Conservation (phyloP, 495 filamentous ascomycete genomes). For the Hypomontagnella monticulosa region DNA sequence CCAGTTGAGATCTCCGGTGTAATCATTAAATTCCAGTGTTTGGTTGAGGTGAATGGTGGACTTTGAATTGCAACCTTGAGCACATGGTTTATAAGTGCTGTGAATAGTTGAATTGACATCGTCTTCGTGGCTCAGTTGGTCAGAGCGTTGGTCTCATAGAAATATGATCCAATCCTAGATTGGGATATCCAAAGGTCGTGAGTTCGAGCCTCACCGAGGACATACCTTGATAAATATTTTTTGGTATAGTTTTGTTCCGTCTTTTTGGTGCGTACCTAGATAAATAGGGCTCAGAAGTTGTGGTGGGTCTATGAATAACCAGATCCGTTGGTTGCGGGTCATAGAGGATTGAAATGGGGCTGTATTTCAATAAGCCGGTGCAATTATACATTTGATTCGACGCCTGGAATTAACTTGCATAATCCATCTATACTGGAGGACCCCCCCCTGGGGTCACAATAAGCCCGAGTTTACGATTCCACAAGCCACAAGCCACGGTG, state of each 20-base stretch:
- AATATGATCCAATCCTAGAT: slow-evolving; percentile 11
- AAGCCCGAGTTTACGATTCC: too few species aligned
- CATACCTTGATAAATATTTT: background rate
- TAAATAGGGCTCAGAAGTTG: background rate
- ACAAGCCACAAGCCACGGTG: too few species aligned
- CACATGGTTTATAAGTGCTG: background rate
- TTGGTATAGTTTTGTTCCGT: background rate
- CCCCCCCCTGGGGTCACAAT: too few species aligned
- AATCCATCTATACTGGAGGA: background rate
- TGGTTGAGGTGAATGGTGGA: background rate
- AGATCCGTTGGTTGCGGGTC: too few species aligned
- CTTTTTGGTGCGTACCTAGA: background rate
- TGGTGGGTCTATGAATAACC: background rate
- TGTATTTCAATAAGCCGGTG: too few species aligned
- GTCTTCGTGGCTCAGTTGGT: slow-evolving; percentile 10
- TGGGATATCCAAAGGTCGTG: slow-evolving; percentile 24
- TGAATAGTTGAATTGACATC: background rate
- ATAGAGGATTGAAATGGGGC: too few species aligned
- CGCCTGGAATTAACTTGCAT: background rate
- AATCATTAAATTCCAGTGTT: background rate
- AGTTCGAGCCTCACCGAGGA: slow-evolving; percentile 12
- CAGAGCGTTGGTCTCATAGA: slow-evolving; percentile 11
- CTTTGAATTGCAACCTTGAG: background rate
- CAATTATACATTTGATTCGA: background rate
- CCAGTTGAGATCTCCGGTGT: background rate